Evolutionary conservation across 768 basidiomycete genomes (phyloP).

Genomic region (Termitomyces sp.): DNA sequence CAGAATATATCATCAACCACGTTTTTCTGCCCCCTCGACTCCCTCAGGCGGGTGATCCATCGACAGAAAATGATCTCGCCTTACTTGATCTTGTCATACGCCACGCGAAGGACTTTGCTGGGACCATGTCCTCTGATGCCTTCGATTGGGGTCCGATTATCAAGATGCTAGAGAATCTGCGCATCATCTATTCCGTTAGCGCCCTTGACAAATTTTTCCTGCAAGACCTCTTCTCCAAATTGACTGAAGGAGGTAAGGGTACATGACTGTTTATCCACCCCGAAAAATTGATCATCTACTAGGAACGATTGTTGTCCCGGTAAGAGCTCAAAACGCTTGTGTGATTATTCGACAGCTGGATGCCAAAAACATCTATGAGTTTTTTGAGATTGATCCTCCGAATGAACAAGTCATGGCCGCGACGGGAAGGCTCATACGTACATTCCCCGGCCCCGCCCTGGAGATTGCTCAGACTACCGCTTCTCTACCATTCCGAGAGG

Average conservation of each 20-base stretch:
- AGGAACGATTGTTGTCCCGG: neutral
- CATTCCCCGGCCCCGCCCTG: neutral
- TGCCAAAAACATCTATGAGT: neutral
- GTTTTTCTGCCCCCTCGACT: neutral
- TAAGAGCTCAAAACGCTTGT: neutral
- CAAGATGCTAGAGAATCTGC: neutral
- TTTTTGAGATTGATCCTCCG: neutral
- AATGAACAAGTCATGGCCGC: neutral
- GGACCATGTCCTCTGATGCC: neutral
- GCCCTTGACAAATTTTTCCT: neutral
- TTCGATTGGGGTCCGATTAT: neutral
- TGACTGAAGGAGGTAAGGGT: neutral
- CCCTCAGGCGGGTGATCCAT: neutral
- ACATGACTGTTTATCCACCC: neutral
- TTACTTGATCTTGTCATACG: neutral
- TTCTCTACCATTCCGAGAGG: neutral
- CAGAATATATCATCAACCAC: neutral
- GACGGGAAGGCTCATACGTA: neutral
- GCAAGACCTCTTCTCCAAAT: neutral
- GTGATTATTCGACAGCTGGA: neutral
- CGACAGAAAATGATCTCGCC: neutral
- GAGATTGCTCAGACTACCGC: neutral
- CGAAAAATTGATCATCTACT: too few species aligned
- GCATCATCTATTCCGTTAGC: neutral
- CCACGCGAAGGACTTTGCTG: neutral